A percentile compares a stretch with the other conserved stretches of the same genome.
Conservation (phyloP, 1,284 basidiomycete species). For the Calocybe gambosa region DNA sequence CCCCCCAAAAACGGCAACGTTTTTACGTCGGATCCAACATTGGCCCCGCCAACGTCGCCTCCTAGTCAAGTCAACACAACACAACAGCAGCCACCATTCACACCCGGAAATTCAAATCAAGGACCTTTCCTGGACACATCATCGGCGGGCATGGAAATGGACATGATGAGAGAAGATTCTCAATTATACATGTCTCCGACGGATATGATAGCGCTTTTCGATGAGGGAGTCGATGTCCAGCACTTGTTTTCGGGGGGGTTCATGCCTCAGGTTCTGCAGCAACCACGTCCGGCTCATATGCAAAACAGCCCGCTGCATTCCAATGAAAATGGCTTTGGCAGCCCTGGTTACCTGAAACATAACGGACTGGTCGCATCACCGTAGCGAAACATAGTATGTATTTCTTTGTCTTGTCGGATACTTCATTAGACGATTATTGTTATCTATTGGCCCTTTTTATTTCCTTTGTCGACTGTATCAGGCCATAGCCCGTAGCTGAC, state of each 20-base stretch:
- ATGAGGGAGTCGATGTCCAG: conserved; percentile 31
- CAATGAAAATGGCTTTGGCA: conserved; percentile 15
- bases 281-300: background rate
- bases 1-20: conserved; percentile 12
- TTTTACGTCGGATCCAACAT: conserved; percentile 9
- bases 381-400: conserved; percentile 20
- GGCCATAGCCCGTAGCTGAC: background rate
- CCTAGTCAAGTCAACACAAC: conserved; percentile 7
- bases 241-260: conserved; percentile 31
- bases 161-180: conserved; percentile 33
- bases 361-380: conserved; percentile 31
- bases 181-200: conserved; percentile 37
- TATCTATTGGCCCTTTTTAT: conserved; percentile 7
- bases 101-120: conserved; percentile 15
- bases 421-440: conserved; percentile 7
- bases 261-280: conserved; percentile 16
- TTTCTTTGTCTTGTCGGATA: background rate
- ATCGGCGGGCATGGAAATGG: conserved; percentile 24
- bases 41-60: conserved; percentile 7
- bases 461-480: background rate
- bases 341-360: conserved; percentile 29
- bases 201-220: conserved; percentile 41
- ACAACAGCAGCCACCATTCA: conserved; percentile 1
- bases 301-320: conserved; percentile 9
- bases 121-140: conserved; percentile 28